phyloP scores from a whole-genome alignment of 1,284 basidiomycete genomes.

The Psilocybe mexicana region DNA sequence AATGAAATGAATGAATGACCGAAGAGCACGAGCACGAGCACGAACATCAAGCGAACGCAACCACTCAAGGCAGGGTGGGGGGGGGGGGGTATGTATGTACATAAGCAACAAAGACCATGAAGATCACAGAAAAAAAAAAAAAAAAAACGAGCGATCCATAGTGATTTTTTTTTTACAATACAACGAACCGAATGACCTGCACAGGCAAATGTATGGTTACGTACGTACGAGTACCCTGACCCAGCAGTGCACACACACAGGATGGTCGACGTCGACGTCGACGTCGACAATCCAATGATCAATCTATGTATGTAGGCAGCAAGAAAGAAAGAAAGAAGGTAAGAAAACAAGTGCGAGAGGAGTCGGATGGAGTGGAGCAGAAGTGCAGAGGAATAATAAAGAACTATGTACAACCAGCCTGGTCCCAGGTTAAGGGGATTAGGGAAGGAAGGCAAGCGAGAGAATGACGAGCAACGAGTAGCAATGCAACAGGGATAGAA shows the following conservation, averaged over 20 bases:
- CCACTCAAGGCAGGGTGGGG: neutral
- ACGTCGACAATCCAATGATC: neutral
- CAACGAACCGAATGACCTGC: neutral
- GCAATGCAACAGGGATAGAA: neutral
- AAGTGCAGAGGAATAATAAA: neutral
- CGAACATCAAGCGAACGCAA: neutral
- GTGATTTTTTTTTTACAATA: neutral
- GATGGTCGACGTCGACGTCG: too few species aligned
- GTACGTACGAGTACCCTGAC: neutral
- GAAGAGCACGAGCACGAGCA: neutral
- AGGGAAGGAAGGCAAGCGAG: neutral
- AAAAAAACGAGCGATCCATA: neutral
- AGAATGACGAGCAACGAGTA: neutral
- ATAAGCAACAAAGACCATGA: neutral
- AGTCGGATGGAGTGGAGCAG: neutral
- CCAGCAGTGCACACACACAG: neutral
- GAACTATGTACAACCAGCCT: neutral
- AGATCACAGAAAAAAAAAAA: neutral
- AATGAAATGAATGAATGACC: too few species aligned
- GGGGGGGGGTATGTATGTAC: neutral
- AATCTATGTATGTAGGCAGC: neutral
- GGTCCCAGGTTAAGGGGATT: too few species aligned
- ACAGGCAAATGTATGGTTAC: neutral
- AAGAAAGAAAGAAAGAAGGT: neutral
- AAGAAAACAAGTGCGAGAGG: neutral